These are phyloP conservation scores for Endothia cerciana DNA, from an alignment of 2,329 filamentous ascomycete species.

Conservation along the genomic window DNA sequence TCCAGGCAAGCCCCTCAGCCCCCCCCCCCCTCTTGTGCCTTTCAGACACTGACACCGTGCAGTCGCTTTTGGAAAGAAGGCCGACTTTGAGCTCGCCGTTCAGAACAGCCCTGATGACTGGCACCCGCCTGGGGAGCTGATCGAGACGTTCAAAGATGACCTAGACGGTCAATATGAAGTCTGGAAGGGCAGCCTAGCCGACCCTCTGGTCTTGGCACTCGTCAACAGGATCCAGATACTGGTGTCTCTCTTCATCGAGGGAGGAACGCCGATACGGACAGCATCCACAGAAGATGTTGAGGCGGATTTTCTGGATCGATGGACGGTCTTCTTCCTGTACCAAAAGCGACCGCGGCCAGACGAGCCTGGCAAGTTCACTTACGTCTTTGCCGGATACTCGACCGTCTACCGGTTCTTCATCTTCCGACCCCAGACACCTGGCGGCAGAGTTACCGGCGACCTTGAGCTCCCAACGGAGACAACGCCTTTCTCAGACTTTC, in stretches of 20 bases:
- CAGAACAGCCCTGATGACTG: conserved; percentile 49
- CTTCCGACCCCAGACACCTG: conserved; percentile 53
- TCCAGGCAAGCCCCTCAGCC: conserved; percentile 52
- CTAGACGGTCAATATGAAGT: conserved; percentile 74
- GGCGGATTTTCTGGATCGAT: conserved; percentile 74
- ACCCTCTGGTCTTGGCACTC: conserved; percentile 70
- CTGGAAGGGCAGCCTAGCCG: conserved; percentile 76
- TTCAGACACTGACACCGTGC: conserved; percentile 29
- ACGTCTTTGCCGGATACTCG: conserved; percentile 85
- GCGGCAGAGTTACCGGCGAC: conserved; percentile 32
- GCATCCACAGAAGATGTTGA: conserved; percentile 52
- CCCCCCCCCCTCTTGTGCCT: not conserved
- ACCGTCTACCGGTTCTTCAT: conserved; percentile 88
- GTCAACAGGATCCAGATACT: conserved; percentile 83
- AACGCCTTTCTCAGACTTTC: conserved; percentile 60
- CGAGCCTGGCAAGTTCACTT: conserved; percentile 57
- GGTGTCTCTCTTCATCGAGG: conserved; percentile 88
- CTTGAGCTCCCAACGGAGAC: conserved; percentile 43
- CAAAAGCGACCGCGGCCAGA: conserved; percentile 58
- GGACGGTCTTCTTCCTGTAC: conserved; percentile 90
- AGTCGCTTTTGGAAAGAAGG: conserved; percentile 69
- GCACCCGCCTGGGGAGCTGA: conserved; percentile 76
- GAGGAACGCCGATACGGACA: conserved; percentile 72
- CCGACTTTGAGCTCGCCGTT: conserved; percentile 66
- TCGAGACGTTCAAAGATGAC: conserved; percentile 63